A percentile compares a stretch with the other conserved stretches of the same genome.
phyloP scores from a whole-genome alignment of 257 asterid genomes.

The Capsicum pubescens region DNA sequence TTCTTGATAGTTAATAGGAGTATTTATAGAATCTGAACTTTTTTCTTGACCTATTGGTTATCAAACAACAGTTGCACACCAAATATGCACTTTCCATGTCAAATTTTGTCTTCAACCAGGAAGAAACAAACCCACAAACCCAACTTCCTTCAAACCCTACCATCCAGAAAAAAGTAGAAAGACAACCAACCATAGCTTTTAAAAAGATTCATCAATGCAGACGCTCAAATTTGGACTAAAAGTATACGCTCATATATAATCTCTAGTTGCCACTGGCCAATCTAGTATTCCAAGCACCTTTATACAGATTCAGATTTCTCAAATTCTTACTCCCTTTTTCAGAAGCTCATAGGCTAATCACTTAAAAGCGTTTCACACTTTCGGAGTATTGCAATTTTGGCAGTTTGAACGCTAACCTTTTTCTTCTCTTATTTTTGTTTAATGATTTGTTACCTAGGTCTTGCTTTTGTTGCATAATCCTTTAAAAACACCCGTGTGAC shows the following conservation, averaged over 20 bases:
- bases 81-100: constrained; percentile 2
- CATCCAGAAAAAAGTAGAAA: not conserved
- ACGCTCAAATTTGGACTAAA: not conserved
- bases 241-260: not conserved
- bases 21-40: not conserved
- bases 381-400: not conserved
- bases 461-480: not conserved
- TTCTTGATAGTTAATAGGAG: not conserved
- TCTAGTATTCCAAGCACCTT: not conserved
- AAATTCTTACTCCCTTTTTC: not conserved
- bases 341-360: not conserved
- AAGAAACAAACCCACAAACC: not conserved
- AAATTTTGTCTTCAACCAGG: constrained; percentile 4
- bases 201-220: not conserved
- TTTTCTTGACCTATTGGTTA: not conserved
- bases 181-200: not conserved
- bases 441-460: constrained; percentile 8
- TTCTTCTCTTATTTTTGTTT: not conserved
- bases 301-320: not conserved
- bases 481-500: not conserved
- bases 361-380: not conserved
- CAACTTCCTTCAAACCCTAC: not conserved
- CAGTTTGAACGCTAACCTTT: not conserved
- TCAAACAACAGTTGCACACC: constrained; percentile 2
- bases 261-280: constrained; percentile 4